Evolutionary conservation across 306 rosid species (phyloP).

Genomic region (Cucurbita argyrosperma): DNA sequence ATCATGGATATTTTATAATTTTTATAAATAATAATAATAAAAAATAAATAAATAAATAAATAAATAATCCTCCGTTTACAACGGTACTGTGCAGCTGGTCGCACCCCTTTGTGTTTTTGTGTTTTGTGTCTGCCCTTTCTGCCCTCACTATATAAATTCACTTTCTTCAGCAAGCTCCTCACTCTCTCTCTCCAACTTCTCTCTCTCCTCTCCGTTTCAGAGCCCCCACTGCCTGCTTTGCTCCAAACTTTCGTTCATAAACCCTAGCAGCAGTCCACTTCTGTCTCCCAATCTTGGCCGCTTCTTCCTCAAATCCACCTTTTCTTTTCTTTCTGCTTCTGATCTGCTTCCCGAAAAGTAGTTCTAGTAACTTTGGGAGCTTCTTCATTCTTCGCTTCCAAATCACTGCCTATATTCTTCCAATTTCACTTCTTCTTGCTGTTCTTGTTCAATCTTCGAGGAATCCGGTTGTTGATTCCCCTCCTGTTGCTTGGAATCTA

Average conservation of each 20-base stretch:
- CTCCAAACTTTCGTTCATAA: background rate
- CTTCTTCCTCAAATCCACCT: background rate
- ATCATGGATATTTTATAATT: no score
- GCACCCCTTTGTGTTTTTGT: no score
- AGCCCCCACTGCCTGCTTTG: background rate
- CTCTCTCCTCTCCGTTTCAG: background rate
- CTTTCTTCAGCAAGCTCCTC: background rate
- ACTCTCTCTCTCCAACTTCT: background rate
- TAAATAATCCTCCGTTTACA: no score
- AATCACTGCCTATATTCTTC: background rate
- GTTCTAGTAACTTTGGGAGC: background rate
- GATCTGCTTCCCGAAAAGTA: background rate
- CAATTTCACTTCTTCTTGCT: background rate
- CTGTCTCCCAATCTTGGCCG: background rate
- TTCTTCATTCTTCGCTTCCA: background rate
- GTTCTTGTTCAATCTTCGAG: background rate
- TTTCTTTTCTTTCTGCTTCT: background rate
- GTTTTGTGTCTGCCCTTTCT: no score
- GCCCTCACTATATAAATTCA: no score
- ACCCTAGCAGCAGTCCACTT: conserved; percentile 27
- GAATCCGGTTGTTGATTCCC: background rate
- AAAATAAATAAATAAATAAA: no score
- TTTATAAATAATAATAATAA: no score
- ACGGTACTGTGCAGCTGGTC: no score
- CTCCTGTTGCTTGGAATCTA: background rate